Base-by-base conservation (phyloP, 148 eudicot genomes). In the Heliamphora exappendiculata region DNA sequence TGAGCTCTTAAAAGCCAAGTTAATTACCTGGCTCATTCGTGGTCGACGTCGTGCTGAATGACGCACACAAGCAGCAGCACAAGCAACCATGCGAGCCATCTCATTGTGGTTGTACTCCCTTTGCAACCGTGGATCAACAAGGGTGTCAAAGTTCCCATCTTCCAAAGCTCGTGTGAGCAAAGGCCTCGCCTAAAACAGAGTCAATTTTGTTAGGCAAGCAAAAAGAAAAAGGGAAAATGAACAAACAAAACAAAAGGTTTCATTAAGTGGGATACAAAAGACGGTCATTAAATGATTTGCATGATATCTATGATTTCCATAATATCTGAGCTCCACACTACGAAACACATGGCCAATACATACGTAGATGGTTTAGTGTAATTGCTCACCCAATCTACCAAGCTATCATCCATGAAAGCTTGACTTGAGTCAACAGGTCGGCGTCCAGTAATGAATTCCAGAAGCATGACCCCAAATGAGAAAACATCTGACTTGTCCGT, bases 61-160 rank as follows among this genome's bases (percentile, higher is more conserved):
- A 47, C 97, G 97, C 53, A 91, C 98, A 84, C 89, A 90, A 74
- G 98, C 91, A 81, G 98, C 94, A 50, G 97, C 98, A 82, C 97
- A 91, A 54, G 98, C 94, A 81, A 94, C 92, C 97, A 94, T 84
- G 64, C 92, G 95, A 76, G 91, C 87, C 91, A 91, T 82, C 86
- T 94, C 97, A 68, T 78, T 88, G 68, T 76, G 86, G 81, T 89
- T 87, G 78, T 84, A 88, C 68, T 87, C 83, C 36, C 82, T 77
- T 82, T 74, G 78, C 73, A 94, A 76, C 41, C 88, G 88, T 37
- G 81, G 62, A 78, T 94, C 98, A 17, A 86, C 91, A 75, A 94
- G 88, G 58, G 81, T 36, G 28, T 90, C 95, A 77, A 87, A 94
- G 70, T 88, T 89, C 60, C 88, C 91, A 66, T 94, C 97, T 68